These are phyloP conservation scores for Tinospora cordifolia DNA, from an alignment of 164 flowering plant species.

Conservation along the genomic window DNA sequence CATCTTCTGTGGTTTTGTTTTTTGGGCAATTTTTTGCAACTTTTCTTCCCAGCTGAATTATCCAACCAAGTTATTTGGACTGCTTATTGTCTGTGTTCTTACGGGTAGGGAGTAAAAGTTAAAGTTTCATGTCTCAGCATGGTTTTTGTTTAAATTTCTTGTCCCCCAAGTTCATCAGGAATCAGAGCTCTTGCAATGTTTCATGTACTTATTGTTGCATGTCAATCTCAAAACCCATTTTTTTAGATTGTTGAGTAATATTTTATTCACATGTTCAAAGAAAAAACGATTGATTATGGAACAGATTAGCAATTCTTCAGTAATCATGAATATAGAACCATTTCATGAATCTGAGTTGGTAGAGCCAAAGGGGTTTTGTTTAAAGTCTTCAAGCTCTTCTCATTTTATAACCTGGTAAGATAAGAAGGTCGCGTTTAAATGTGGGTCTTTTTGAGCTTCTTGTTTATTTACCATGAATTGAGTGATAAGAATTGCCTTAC, in stretches of 20 bases:
- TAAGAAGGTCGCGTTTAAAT: neutral
- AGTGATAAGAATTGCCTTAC: neutral
- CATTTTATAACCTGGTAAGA: neutral
- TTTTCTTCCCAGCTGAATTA: too few relatives aligned
- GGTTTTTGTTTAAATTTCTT: too few relatives aligned
- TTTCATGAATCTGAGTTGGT: neutral
- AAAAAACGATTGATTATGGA: neutral
- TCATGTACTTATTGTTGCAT: neutral
- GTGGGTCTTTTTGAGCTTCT: too few relatives aligned
- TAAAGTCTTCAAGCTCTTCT: neutral
- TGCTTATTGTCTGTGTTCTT: too few relatives aligned
- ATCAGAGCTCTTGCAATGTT: too few relatives aligned
- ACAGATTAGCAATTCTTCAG: neutral
- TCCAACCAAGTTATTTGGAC: too few relatives aligned
- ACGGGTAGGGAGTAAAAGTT: too few relatives aligned
- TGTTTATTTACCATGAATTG: neutral
- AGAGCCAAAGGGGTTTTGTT: neutral
- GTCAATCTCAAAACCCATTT: neutral
- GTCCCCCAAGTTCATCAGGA: too few relatives aligned
- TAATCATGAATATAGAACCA: neutral
- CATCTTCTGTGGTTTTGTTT: neutral
- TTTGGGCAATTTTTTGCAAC: neutral
- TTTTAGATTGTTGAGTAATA: neutral
- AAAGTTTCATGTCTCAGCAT: too few relatives aligned
- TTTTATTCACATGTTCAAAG: neutral